Percentiles rank a stretch among this genome's conserved stretches.
phyloP scores from a whole-genome alignment of 306 rosid species.

The Betula pendula region DNA sequence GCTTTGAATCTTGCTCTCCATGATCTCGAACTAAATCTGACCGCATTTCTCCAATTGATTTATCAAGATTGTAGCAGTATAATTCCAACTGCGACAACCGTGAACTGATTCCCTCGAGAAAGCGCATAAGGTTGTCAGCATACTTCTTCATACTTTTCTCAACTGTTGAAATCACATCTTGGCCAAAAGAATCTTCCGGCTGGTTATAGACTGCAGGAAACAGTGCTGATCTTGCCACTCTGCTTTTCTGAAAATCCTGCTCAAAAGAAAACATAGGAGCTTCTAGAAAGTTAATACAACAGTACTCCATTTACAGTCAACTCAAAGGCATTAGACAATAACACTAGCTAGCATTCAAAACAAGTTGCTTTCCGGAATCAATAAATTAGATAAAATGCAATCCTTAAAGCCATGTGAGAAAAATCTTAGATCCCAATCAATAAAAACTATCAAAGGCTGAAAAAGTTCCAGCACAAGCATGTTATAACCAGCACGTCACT shows the following conservation, averaged over 20 bases:
- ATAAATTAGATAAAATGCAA: background rate
- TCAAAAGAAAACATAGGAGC: slow-evolving; percentile 1
- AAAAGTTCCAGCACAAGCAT: background rate
- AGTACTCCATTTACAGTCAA: background rate
- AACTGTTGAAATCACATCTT: slow-evolving; percentile 65
- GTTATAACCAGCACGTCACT: background rate
- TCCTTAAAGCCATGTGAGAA: background rate
- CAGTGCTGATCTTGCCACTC: slow-evolving; percentile 53
- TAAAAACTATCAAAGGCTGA: background rate
- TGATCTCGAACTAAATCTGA: slow-evolving; percentile 71
- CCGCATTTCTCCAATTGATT: slow-evolving; percentile 90
- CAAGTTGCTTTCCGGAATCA: background rate
- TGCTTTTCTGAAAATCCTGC: slow-evolving; percentile 67
- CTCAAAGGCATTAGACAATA: background rate
- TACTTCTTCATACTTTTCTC: slow-evolving; percentile 82
- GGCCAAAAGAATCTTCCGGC: slow-evolving; percentile 57
- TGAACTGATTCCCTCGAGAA: slow-evolving; percentile 86
- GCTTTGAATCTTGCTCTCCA: slow-evolving; percentile 73
- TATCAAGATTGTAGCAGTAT: slow-evolving; percentile 89
- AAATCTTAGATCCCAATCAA: background rate
- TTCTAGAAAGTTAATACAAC: background rate
- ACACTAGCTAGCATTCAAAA: background rate
- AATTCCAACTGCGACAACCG: slow-evolving; percentile 85
- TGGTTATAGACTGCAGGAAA: slow-evolving; percentile 61
- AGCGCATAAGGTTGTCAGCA: slow-evolving; percentile 75